Conservation (phyloP, 2,329 filamentous ascomycete species). For the Colletotrichum sidae region DNA sequence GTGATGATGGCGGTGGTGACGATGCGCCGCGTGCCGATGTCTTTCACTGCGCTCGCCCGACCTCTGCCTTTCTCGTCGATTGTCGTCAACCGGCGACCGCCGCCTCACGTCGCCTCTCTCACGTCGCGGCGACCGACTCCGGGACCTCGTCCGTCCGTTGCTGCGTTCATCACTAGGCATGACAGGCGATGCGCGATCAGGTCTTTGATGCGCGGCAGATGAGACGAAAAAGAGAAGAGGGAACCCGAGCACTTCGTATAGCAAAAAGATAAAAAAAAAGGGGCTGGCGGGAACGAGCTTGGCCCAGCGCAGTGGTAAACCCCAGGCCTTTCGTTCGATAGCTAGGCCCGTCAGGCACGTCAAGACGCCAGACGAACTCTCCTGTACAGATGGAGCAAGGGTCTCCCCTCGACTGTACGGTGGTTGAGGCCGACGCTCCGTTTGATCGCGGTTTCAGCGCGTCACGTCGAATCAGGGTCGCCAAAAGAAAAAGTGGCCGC, state of each 20-base stretch:
- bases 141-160: slow-evolving; percentile 34
- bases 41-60: slow-evolving; percentile 9
- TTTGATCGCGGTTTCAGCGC: slow-evolving; percentile 35
- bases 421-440: slow-evolving; percentile 16
- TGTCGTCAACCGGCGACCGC: slow-evolving; percentile 26
- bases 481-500: not conserved
- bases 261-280: not conserved
- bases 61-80: slow-evolving; percentile 14
- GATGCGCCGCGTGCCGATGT: slow-evolving; percentile 22
- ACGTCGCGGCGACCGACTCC: slow-evolving; percentile 28
- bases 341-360: not conserved
- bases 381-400: not conserved
- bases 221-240: not conserved
- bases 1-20: slow-evolving; percentile 22
- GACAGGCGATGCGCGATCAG: not conserved
- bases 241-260: too few species aligned
- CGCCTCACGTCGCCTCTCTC: slow-evolving; percentile 23
- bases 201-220: not conserved
- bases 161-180: slow-evolving; percentile 33
- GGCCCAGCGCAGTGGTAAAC: not conserved
- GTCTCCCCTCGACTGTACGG: not conserved
- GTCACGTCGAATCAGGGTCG: slow-evolving; percentile 9
- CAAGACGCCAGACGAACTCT: not conserved
- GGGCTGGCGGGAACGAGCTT: not conserved
- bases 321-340: not conserved